Evolutionary conservation across 2,329 filamentous ascomycete species (phyloP).

Genomic region (Fusarium sp.): DNA sequence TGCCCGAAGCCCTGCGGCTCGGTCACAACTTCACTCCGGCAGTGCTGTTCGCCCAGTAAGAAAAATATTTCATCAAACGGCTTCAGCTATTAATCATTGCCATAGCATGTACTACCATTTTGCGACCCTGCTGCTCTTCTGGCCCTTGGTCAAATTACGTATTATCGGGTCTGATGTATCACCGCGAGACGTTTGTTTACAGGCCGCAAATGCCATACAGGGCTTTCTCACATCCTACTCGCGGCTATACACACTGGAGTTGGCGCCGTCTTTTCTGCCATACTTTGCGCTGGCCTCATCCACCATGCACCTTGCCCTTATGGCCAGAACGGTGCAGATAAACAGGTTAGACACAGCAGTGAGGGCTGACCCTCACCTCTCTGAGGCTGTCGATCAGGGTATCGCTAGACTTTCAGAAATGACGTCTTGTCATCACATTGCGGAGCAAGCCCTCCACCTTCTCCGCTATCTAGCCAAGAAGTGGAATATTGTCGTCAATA

Average conservation of each 20-base stretch:
- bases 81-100: neutral
- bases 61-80: neutral
- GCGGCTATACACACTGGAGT: slow-evolving; percentile 64
- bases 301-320: slow-evolving; percentile 68
- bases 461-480: too few species aligned
- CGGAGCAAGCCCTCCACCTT: too few species aligned
- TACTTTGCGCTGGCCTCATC: slow-evolving; percentile 69
- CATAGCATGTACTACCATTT: slow-evolving; percentile 76
- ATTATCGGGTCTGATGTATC: slow-evolving; percentile 71
- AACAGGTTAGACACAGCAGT: too few species aligned
- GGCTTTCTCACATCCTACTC: slow-evolving; percentile 65
- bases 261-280: slow-evolving; percentile 68
- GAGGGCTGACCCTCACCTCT: slow-evolving; percentile 46
- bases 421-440: slow-evolving; percentile 58
- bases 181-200: slow-evolving; percentile 72
- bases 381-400: slow-evolving; percentile 60
- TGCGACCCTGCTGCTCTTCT: slow-evolving; percentile 75
- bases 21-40: slow-evolving; percentile 77
- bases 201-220: slow-evolving; percentile 68
- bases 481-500: too few species aligned
- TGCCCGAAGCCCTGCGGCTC: slow-evolving; percentile 71
- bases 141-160: slow-evolving; percentile 72
- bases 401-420: slow-evolving; percentile 69
- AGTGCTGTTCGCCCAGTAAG: slow-evolving; percentile 79
- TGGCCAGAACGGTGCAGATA: slow-evolving; percentile 50